These are phyloP conservation scores for Plantago elongata DNA, from an alignment of 257 asterid species.

Conservation along the genomic window DNA sequence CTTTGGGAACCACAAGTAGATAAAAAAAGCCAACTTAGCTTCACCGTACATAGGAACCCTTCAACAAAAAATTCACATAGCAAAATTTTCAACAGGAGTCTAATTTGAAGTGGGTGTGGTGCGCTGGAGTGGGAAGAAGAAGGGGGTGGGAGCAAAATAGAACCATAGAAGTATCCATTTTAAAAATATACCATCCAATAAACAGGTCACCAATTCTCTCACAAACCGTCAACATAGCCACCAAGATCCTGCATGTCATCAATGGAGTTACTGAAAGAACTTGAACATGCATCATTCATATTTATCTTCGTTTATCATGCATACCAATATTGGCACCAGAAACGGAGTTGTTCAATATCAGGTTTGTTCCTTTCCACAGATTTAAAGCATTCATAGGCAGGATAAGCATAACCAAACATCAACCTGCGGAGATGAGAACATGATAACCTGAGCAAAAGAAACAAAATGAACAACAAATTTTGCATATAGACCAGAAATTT, in stretches of 20 bases:
- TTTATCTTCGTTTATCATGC: not conserved
- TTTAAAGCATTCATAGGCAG: conserved; percentile 87
- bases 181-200: conserved; percentile 67
- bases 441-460: conserved; percentile 18
- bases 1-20: conserved; percentile 93
- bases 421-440: conserved; percentile 41
- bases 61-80: conserved; percentile 18
- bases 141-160: not conserved
- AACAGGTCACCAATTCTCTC: conserved; percentile 86
- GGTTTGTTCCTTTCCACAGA: conserved; percentile 88
- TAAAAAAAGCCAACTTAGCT: conserved; percentile 93
- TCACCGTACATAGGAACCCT: conserved; percentile 98
- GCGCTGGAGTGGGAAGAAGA: not conserved
- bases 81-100: conserved; percentile 7
- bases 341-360: conserved; percentile 76
- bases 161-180: not conserved
- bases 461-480: conserved; percentile 3
- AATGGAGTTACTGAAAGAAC: conserved; percentile 12
- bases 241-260: conserved; percentile 66
- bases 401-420: conserved; percentile 85
- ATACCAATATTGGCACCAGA: conserved; percentile 98
- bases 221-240: conserved; percentile 74
- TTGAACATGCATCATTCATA: conserved; percentile 15
- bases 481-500: not conserved
- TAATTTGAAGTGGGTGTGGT: not conserved